A percentile compares a stretch with the other conserved stretches of the same genome.
Evolutionary conservation across 164 flowering plant species (phyloP).

Genomic region (Malania oleifera): DNA sequence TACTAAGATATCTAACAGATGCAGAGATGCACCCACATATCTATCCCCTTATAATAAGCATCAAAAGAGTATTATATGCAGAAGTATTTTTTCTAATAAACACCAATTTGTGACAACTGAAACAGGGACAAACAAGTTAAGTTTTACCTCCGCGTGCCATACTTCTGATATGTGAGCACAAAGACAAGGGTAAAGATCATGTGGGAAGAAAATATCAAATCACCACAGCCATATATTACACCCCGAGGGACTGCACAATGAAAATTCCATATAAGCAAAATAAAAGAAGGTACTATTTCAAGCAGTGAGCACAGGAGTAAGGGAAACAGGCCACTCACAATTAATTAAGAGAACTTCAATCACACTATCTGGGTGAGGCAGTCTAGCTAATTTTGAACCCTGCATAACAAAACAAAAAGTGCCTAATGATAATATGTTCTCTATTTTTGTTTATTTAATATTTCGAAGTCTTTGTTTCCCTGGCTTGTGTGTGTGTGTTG

Average conservation of each 20-base stretch:
- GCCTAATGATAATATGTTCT: neutral
- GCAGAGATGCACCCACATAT: no score
- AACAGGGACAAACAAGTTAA: no score
- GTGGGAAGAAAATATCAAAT: constrained; percentile 96
- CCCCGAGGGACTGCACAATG: constrained; percentile 81
- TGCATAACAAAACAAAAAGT: constrained; percentile 19
- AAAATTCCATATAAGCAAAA: constrained; percentile 6
- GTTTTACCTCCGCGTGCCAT: constrained; percentile 74
- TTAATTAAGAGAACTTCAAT: constrained; percentile 74
- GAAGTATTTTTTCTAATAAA: no score
- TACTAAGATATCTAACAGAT: no score
- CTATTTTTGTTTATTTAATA: no score
- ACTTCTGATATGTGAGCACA: constrained; percentile 86
- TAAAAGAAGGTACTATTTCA: neutral
- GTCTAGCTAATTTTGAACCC: constrained; percentile 89
- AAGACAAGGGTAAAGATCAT: constrained; percentile 96
- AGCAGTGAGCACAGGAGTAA: neutral
- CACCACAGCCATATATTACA: constrained; percentile 92
- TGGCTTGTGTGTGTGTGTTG: no score
- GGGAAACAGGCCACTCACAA: constrained; percentile 33
- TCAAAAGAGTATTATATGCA: no score
- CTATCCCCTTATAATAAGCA: no score
- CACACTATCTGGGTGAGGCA: constrained; percentile 71
- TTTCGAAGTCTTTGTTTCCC: no score
- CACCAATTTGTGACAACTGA: no score